Conservation (phyloP, 805 yeast species). For the Yarrowia sp. region DNA sequence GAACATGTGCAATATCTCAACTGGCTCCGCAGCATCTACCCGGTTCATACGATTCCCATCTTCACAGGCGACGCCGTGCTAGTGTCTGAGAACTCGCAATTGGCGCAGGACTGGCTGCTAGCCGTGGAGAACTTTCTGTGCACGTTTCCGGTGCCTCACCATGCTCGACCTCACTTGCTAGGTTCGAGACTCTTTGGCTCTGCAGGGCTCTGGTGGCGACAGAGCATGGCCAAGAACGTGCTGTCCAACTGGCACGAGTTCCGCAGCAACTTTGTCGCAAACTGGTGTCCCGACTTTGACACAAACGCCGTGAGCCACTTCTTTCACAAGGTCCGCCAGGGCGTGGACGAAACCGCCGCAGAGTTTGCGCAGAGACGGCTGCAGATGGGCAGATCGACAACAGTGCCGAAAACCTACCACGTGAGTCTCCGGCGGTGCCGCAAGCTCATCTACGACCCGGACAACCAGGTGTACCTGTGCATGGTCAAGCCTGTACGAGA, state of each 20-base stretch:
- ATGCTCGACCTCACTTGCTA: background rate
- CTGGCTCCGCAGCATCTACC: conserved; percentile 15
- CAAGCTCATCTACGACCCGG: conserved; percentile 13
- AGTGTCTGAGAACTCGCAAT: background rate
- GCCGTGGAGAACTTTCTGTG: conserved; percentile 11
- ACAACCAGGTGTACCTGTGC: conserved; percentile 7
- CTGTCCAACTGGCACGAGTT: conserved; percentile 10
- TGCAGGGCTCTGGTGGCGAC: conserved; percentile 5
- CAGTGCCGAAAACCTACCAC: background rate
- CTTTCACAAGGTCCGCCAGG: conserved; percentile 1
- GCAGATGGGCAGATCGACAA: background rate
- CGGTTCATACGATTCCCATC: conserved; percentile 9
- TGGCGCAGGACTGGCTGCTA: background rate
- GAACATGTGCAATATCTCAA: conserved; percentile 7
- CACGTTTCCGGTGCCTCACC: background rate
- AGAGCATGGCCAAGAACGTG: background rate
- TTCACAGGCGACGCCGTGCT: background rate
- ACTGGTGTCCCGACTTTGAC: background rate
- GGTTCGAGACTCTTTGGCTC: background rate
- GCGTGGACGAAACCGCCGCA: background rate
- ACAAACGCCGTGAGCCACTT: background rate
- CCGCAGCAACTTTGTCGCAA: background rate
- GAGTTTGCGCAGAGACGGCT: background rate
- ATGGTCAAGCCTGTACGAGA: background rate
- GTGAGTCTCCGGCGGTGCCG: background rate